Base-by-base conservation (phyloP, 139 green algal genomes). In the Coelastrella sp. region DNA sequence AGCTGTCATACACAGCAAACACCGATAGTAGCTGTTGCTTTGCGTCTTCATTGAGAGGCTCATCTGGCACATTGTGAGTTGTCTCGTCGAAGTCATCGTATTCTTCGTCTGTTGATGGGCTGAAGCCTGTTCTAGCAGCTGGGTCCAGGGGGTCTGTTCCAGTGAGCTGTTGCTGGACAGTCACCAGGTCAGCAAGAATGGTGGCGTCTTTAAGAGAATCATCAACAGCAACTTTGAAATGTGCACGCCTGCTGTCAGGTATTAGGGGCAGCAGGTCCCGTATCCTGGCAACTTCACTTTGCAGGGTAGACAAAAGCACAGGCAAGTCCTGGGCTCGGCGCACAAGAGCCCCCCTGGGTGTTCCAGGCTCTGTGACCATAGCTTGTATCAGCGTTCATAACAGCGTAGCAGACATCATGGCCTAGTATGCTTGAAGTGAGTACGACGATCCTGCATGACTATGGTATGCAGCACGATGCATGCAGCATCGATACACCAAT, bases 1-100 rank as follows among this genome's bases (percentile, higher is more conserved):
- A 34, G 9, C 41, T 59, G 37, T 80, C 72, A 45, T n/a, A 38
- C 13, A 45, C 72, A 35, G 41, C 72, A 40, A 64, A 41, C n/a
- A 80, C 45, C 9, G 72, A 32, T 48, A 80, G 21, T 48, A 80
- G 72, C 72, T 50, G 72, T 30, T 66, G 72, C 30, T 53, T 34
- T 5, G 34, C 27, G 11, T 51, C 72, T 27, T 51, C 72, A 50
- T 15, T 64, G 15, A 80, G 48, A 32, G 72, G 34, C 17, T 64
- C 71, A 15, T 66, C 72, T 7, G 45, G 37, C 21, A 48, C 72
- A 32, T 27, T 30, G 7, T 67, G 35, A 19, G 53, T 9, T 30
- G 72, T 45, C 27, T 64, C 45, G 59, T 64, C 72, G 59, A 57
- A 27, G 5, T 60, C 69, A 23, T 59, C 69, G 5, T 60, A 13